A percentile compares a stretch with the other conserved stretches of the same genome.
These are phyloP conservation scores for Coemansia erecta DNA, from an alignment of 192 early-diverging fungal genomes.

Conservation along the genomic window DNA sequence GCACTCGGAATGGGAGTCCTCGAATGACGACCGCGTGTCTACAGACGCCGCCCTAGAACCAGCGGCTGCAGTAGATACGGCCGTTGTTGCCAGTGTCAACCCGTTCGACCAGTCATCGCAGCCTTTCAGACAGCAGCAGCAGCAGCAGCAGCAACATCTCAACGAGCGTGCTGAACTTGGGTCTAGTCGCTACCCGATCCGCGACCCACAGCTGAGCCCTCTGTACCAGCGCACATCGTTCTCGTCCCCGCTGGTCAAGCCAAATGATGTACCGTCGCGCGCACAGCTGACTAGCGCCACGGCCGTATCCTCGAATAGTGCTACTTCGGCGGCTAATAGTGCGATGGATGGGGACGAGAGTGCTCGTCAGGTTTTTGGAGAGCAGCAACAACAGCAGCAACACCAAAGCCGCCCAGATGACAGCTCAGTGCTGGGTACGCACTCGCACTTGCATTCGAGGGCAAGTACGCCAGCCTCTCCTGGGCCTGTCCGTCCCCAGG, in stretches of 20 bases:
- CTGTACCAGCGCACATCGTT: constrained; percentile 35
- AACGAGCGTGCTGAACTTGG: constrained; percentile 5
- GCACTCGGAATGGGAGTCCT: not conserved
- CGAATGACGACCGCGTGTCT: not conserved
- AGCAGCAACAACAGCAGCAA: not conserved
- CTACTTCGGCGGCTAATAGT: not conserved
- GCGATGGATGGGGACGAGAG: not conserved
- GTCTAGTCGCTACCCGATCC: constrained; percentile 17
- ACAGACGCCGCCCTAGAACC: not conserved
- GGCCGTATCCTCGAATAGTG: constrained; percentile 2
- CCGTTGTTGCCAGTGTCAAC: not conserved
- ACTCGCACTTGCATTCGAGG: constrained; percentile 17
- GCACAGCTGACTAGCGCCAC: not conserved
- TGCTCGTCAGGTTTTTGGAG: not conserved
- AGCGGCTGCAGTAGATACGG: not conserved
- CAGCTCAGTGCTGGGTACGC: constrained; percentile 21
- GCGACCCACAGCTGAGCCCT: constrained; percentile 19
- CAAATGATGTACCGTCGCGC: constrained; percentile 1
- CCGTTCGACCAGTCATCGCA: not conserved
- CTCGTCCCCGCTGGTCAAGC: constrained; percentile 26
- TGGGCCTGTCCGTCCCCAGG: not conserved
- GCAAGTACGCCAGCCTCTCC: constrained; percentile 5
- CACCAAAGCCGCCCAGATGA: constrained; percentile 8
- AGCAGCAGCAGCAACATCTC: not conserved
- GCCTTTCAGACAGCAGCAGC: not conserved